Evolutionary conservation across 2,329 filamentous ascomycete species (phyloP), one percentile per base, ranked within the genome.

Genomic region (Colletotrichum sublineola): DNA sequence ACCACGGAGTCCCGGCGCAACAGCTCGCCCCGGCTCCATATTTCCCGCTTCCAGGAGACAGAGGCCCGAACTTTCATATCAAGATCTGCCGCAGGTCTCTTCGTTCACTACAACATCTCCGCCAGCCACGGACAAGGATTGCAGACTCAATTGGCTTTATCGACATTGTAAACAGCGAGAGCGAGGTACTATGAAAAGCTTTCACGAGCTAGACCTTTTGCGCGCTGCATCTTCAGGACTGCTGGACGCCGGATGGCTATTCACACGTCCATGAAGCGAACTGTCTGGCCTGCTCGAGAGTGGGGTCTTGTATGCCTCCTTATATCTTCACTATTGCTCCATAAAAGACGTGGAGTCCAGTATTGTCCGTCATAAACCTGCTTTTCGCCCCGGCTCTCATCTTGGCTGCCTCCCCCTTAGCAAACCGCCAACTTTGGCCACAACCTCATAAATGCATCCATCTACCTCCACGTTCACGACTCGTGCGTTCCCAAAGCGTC

Each of bases 401-500:
- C 29, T 53, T 53, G 15, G 73, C 73, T 15, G 71, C 67, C 33
- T 52, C 67, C 33, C 71, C 71, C 50, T 6, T 60, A 74, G 20
- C 67, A 74, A 5, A 67, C 68, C 52, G 68, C 68, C 66, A 46
- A 71, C 68, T 80, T 85, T 74, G 80, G 81, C 18, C 81, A 86
- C 36, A 88, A 88, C 66, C 87, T 88, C 0, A 84, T 83, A 24
- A 84, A 85, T 40, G 86, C 86, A 5, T 80, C 80, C 20, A 88
- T 90, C 79, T 88, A 86, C 81, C 86, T 90, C 69, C 85, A 85
- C 77, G 82, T 86, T 6, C 84, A 85, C 1, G 82, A 84, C 75
- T 73, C 75, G 20, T 77, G 86, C 1, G 81, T 83, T 3, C 63
- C 82, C 1, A 83, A 78, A 7, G 87, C 88, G 0, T 84, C 86